Conservation (phyloP, 1,284 basidiomycete species). For the Austroboletus olivaceoglutinosus region DNA sequence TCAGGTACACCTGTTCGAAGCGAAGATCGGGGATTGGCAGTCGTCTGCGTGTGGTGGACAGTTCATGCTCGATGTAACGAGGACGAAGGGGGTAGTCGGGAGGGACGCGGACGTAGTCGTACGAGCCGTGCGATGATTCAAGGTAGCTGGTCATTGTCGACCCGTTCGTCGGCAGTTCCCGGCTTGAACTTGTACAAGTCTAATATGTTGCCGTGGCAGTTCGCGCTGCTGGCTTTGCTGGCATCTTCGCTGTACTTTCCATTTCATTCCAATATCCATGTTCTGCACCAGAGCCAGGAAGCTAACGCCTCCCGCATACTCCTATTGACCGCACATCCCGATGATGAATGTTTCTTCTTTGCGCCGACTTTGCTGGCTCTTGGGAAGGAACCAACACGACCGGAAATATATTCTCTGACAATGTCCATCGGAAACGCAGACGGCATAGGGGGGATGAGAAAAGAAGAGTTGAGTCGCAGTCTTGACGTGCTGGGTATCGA, state of each 20-base stretch:
- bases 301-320: slow-evolving; percentile 42
- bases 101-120: slow-evolving; percentile 15
- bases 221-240: slow-evolving; percentile 18
- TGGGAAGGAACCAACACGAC: slow-evolving; percentile 13
- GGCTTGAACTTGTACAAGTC: neutral
- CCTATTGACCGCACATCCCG: slow-evolving; percentile 83
- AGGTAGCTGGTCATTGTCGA: slow-evolving; percentile 22
- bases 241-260: slow-evolving; percentile 29
- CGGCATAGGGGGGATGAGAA: slow-evolving; percentile 68
- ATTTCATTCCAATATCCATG: slow-evolving; percentile 21
- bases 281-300: slow-evolving; percentile 10
- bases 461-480: slow-evolving; percentile 64
- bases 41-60: slow-evolving; percentile 24
- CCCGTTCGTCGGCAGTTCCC: slow-evolving; percentile 20
- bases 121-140: slow-evolving; percentile 13
- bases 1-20: slow-evolving; percentile 67
- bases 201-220: slow-evolving; percentile 21
- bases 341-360: slow-evolving; percentile 94
- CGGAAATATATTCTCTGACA: slow-evolving; percentile 54
- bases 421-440: slow-evolving; percentile 76
- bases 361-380: slow-evolving; percentile 73
- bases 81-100: slow-evolving; percentile 18
- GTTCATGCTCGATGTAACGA: slow-evolving; percentile 15
- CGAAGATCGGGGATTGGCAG: slow-evolving; percentile 66
- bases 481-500: slow-evolving; percentile 72